Base-by-base conservation (phyloP, 306 rosid species). In the Ceratonia siliqua region DNA sequence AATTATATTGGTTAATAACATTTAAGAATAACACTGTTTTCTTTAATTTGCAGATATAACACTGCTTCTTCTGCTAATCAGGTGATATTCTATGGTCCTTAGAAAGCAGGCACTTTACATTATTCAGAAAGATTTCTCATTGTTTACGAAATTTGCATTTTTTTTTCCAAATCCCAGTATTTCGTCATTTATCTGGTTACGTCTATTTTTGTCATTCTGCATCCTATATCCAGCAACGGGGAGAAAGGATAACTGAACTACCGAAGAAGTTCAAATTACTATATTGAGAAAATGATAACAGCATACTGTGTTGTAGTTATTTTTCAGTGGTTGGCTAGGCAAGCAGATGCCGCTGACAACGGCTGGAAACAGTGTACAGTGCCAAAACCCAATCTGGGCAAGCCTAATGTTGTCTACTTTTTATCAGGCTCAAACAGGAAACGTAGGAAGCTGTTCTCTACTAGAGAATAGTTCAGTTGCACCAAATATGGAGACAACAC, bases 31-130 rank as follows among this genome's bases (percentile, higher is more conserved):
- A 24, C 20, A 9, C 24, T 50, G 4, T 62, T 59, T 75, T 39
- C 70, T 71, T 76, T 8, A 25, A 74, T 69, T 36, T 77, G 84
- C 92, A 90, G 96, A 81, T 86, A 90, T 55, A 86, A 77, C 33
- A 73, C 86, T 32, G 80, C 77, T 24, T 43, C 86, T 78, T 82
- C 86, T 56, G 81, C 87, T 66, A 78, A 80, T 72, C 90, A 78
- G 92, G 92, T 88, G 78, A 76, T 81, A 52, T 75, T 61, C 70
- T 67, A 54, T 55, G 53, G 59, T 53, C 73, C 78, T 56, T 72
- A 35, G 73, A 54, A 45, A 6, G 55, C 58, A 30, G 35, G 72
- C 72, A 53, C 12, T 22, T 76, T n/a, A n/a, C 50, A n/a, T 75
- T 72, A 59, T 63, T 57, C 53, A 57, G 33, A 68, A 55, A 64